phyloP scores from a whole-genome alignment of 495 filamentous ascomycete genomes.

The Neurospora africana region DNA sequence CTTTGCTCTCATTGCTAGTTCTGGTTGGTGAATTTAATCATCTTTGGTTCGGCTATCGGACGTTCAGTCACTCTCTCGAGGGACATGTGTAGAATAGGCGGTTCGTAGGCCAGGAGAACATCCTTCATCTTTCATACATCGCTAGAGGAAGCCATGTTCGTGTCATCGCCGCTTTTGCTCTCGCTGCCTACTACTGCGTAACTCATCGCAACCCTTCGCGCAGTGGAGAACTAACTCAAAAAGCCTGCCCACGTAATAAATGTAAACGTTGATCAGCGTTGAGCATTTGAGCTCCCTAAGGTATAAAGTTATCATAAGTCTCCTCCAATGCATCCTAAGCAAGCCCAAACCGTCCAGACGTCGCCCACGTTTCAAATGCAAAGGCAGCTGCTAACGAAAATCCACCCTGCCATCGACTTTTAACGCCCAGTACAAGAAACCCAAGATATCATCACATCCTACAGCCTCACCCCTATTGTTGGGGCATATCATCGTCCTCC shows the following conservation, averaged over 20 bases:
- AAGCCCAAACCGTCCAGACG: constrained; percentile 3
- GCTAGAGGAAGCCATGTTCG: too few species aligned
- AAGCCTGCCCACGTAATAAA: background rate
- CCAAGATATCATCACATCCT: background rate
- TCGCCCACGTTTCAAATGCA: background rate
- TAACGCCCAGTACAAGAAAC: background rate
- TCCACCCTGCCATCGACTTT: background rate
- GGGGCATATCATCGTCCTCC: constrained; percentile 51
- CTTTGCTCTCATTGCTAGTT: background rate
- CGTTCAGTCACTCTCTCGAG: too few species aligned
- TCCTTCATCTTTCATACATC: too few species aligned
- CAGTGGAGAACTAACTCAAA: background rate
- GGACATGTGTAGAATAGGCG: too few species aligned
- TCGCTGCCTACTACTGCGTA: background rate
- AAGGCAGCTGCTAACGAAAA: background rate
- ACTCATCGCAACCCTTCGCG: background rate
- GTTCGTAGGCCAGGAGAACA: too few species aligned
- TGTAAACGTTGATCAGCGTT: background rate
- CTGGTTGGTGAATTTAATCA: too few species aligned
- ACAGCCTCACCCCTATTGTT: constrained; percentile 12
- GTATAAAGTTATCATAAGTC: background rate
- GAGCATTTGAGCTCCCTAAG: background rate
- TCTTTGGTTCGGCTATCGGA: too few species aligned
- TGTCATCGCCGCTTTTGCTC: background rate
- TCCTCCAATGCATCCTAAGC: background rate